Conservation (phyloP, 106 monocot genomes). For the Phalaenopsis equestris region DNA sequence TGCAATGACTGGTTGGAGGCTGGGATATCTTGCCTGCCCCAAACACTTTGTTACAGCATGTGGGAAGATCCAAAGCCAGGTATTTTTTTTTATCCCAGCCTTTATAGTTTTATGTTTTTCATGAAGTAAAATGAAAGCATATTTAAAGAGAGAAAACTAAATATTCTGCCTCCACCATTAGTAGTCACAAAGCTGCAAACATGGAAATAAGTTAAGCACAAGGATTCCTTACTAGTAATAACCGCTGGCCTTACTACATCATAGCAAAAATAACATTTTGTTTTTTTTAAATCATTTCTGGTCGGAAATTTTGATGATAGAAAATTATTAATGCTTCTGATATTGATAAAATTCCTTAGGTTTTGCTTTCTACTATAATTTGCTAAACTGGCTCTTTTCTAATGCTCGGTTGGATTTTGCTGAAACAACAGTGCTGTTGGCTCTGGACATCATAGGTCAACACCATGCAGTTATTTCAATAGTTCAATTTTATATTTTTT, state of each 20-base stretch:
- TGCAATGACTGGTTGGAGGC: slow-evolving; percentile 99
- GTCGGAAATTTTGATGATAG: too few species aligned
- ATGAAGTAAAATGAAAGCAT: not conserved
- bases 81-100: slow-evolving; percentile 5
- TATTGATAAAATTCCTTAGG: too few species aligned
- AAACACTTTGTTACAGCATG: slow-evolving; percentile 62
- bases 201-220: not conserved
- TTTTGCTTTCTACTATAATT: too few species aligned
- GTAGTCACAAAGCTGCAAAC: not conserved
- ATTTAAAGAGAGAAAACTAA: not conserved
- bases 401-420: too few species aligned
- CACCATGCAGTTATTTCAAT: too few species aligned
- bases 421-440: too few species aligned
- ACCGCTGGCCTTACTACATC: not conserved
- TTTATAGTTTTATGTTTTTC: not conserved
- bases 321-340: too few species aligned
- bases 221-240: not conserved
- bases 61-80: slow-evolving; percentile 78
- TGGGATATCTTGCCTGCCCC: slow-evolving; percentile 84
- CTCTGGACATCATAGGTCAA: too few species aligned
- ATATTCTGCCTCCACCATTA: not conserved
- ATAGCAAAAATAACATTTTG: too few species aligned
- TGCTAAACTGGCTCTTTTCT: too few species aligned
- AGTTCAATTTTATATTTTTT: too few species aligned
- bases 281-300: too few species aligned